Base-by-base conservation (phyloP, 257 asterid genomes). In the Verbena officinalis region DNA sequence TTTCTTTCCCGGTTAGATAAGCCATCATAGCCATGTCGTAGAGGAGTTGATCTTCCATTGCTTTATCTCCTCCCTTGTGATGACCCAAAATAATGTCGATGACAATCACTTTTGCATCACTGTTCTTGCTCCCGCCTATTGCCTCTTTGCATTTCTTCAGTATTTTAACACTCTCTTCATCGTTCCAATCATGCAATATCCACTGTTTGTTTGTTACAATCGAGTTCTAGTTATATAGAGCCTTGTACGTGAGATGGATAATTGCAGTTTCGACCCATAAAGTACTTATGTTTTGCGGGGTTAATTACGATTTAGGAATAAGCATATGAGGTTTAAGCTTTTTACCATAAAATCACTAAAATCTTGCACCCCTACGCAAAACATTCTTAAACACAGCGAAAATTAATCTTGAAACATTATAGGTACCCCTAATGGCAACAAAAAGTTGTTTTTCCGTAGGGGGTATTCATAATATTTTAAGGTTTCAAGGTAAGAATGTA, bases 61-160 rank as follows among this genome's bases (percentile, higher is more conserved):
- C 70, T n/a, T 64, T 19, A 9, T 40, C 10, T 7, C 59, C 62
- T 12, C 54, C 68, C 4, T 46, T 33, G 27, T 72, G 3, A 23
- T 40, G 38, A 27, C 54, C 74, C 38, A 77, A 36, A 7, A 78
- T 71, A 24, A 71, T 58, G 46, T 82, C 82, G 0, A 78, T 44
- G 54, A 78, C 71, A 1, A 78, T 56, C 63, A 76, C 69, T 21
- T 81, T 81, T 16, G 74, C 69, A 3, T 65, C 74, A 7, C 54
- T 46, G 1, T 55, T 64, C 17, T 51, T 67, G 9, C 63, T 49
- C 24, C 44, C 1, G 48, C 45, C 69, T 14, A 78, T 44, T 15
- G 82, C 74, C 0, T 67, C 80, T 70, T 58, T 81, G 68, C 84
- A 78, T 43, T 64, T 74, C 75, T 74, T 74, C 49, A 78, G 20